Evolutionary conservation across 768 basidiomycete species (phyloP).

Genomic region (Lyophyllum shimeji): DNA sequence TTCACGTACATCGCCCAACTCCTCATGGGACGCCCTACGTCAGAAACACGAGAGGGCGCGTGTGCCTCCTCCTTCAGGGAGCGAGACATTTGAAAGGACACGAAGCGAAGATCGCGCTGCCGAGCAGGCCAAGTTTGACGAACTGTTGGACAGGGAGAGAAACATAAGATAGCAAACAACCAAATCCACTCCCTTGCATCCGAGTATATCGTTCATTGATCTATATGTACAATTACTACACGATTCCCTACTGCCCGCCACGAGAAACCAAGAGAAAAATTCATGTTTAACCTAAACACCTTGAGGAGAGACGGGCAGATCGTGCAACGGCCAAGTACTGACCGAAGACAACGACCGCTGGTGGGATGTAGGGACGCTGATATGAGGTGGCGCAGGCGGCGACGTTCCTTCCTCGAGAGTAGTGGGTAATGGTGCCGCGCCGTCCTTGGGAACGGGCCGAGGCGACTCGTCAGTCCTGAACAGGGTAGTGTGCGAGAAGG

Average conservation of each 20-base stretch:
- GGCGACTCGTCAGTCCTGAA: slow-evolving; percentile 51
- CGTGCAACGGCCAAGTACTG: slow-evolving; percentile 24
- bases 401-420: slow-evolving; percentile 31
- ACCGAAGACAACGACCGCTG: slow-evolving; percentile 10
- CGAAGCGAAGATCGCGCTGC: slow-evolving; percentile 32
- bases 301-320: slow-evolving; percentile 22
- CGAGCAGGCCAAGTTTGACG: slow-evolving; percentile 60
- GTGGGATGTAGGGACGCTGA: slow-evolving; percentile 12
- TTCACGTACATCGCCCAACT: slow-evolving; percentile 36
- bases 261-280: neutral
- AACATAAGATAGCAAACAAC: slow-evolving; percentile 25
- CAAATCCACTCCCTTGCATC: neutral
- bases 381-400: slow-evolving; percentile 11
- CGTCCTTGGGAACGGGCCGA: slow-evolving; percentile 29
- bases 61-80: slow-evolving; percentile 18
- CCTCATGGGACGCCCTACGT: slow-evolving; percentile 70
- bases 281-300: slow-evolving; percentile 4
- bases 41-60: slow-evolving; percentile 49
- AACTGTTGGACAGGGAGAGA: slow-evolving; percentile 58
- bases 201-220: slow-evolving; percentile 6
- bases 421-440: slow-evolving; percentile 38
- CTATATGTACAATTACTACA: slow-evolving; percentile 16
- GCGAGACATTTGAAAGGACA: slow-evolving; percentile 2
- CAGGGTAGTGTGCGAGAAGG: slow-evolving; percentile 69
- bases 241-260: slow-evolving; percentile 1